Conservation (phyloP, 768 basidiomycete genomes). For the Mycena venus region DNA sequence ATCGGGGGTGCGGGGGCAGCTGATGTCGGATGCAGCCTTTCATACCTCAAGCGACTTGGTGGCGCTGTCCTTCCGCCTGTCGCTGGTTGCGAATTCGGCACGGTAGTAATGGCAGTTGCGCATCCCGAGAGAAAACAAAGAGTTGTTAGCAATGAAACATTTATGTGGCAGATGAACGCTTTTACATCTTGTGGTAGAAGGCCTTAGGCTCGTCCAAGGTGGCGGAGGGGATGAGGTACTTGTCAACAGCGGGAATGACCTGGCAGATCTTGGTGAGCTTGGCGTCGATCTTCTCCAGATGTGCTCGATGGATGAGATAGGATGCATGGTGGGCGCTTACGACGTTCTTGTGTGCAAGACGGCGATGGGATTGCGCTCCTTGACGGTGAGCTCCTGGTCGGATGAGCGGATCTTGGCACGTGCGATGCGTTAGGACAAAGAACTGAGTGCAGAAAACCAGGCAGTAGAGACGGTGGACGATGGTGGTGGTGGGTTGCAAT, state of each 20-base stretch:
- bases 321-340: slow-evolving; percentile 98
- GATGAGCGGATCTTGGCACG: no score
- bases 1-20: slow-evolving; percentile 98
- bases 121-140: slow-evolving; percentile 76
- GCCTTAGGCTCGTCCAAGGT: slow-evolving; percentile 98
- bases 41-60: slow-evolving; percentile 98
- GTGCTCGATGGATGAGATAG: slow-evolving; percentile 98
- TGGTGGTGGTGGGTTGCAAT: no score
- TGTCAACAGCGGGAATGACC: slow-evolving; percentile 97
- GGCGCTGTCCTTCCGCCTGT: slow-evolving; percentile 96
- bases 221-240: slow-evolving; percentile 97
- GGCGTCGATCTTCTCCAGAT: slow-evolving; percentile 96
- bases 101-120: slow-evolving; percentile 99
- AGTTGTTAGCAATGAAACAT: slow-evolving; percentile 36
- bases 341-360: slow-evolving; percentile 99
- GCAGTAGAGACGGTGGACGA: no score
- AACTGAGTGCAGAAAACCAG: no score
- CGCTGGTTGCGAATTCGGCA: slow-evolving; percentile 97
- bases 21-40: slow-evolving; percentile 98
- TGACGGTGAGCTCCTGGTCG: slow-evolving; percentile 97
- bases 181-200: slow-evolving; percentile 99
- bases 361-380: slow-evolving; percentile 97
- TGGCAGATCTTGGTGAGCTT: slow-evolving; percentile 99
- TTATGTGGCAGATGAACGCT: slow-evolving; percentile 41
- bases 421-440: no score